Base-by-base conservation (phyloP, 2,329 filamentous ascomycete species). In the Colletotrichum graminicola region DNA sequence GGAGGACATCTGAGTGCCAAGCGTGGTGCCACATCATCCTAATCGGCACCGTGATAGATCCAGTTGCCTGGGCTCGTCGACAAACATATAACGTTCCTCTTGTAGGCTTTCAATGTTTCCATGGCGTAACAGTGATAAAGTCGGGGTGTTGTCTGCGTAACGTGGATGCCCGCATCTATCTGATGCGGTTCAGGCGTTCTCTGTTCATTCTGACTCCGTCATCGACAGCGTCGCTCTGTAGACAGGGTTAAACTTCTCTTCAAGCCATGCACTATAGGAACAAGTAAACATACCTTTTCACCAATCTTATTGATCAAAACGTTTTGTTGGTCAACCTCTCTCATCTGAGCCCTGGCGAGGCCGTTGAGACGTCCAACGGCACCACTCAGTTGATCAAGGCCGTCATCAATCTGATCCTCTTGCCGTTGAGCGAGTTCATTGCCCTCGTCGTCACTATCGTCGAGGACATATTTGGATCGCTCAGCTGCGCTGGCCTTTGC, bases 191-290 rank as follows among this genome's bases (percentile, higher is more conserved):
- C 80, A 94, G 80, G 75, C 90, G 88, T 76, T 91, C 90, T 74
- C 92, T 87, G 84, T 95, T 95, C 88, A 94, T 90, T 70, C 90
- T 90, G 76, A 95, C 93, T 78, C 92, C 89, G 75, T 95, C 93
- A 80, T 94, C 93, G 75, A 97, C 93, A 76, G 86, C 88, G 79
- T 97, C 94, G 82, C 91, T 95, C 93, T 94, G 80, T 55, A 52
- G 32, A 41, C 2, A 18, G 41, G 5, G 72, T 83, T 78, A 84
- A 80, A 52, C 55, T 41, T 14, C 10, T 57, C 73, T 64, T 65
- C 18, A 49, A 10, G 14, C 16, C 1, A 8, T 18, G 18, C 23
- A 21, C 5, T 56, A 55, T 23, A 26, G 45, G n/a, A 5, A 8
- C 8, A 21, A 26, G 47, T 39, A 16, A 55, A 66, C 84, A 78